phyloP scores from a whole-genome alignment of 2,329 filamentous ascomycete species.

The Ophiostoma sp. region DNA sequence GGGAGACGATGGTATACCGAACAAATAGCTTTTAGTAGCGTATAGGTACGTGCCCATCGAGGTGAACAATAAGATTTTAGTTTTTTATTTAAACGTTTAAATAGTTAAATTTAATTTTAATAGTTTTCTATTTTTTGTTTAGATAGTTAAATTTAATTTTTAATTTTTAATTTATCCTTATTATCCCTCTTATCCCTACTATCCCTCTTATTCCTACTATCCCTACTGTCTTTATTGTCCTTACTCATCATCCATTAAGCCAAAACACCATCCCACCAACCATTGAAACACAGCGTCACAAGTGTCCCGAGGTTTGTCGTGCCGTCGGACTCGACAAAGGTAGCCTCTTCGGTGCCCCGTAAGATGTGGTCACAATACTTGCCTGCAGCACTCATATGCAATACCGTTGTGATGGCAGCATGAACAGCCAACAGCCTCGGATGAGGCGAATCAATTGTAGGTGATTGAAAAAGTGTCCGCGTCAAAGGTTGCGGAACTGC shows the following conservation, averaged over 20 bases:
- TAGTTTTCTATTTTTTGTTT: too few relatives aligned
- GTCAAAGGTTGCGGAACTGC: slow-evolving; percentile 11
- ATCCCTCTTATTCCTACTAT: too few relatives aligned
- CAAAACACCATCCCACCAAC: slow-evolving; percentile 13
- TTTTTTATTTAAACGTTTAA: too few relatives aligned
- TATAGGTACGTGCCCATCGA: too few relatives aligned
- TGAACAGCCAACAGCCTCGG: slow-evolving; percentile 17
- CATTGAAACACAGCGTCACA: slow-evolving; percentile 7
- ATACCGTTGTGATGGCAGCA: slow-evolving; percentile 11
- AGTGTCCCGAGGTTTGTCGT: slow-evolving; percentile 14
- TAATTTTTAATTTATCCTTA: too few relatives aligned
- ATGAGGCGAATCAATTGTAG: slow-evolving; percentile 18
- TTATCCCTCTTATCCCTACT: too few relatives aligned
- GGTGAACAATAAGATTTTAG: too few relatives aligned
- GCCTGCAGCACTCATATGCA: slow-evolving; percentile 16
- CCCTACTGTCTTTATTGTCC: too few relatives aligned
- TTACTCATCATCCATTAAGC: background rate
- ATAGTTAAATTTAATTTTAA: too few relatives aligned
- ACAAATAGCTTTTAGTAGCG: too few relatives aligned
- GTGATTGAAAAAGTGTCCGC: slow-evolving; percentile 15
- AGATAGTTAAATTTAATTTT: too few relatives aligned
- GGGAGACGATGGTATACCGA: too few relatives aligned
- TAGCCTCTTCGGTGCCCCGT: slow-evolving; percentile 11
- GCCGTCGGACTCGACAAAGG: slow-evolving; percentile 1
- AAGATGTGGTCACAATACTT: slow-evolving; percentile 15